Evolutionary conservation across 345 rosid species (phyloP).

Genomic region (Cardamine occulta): DNA sequence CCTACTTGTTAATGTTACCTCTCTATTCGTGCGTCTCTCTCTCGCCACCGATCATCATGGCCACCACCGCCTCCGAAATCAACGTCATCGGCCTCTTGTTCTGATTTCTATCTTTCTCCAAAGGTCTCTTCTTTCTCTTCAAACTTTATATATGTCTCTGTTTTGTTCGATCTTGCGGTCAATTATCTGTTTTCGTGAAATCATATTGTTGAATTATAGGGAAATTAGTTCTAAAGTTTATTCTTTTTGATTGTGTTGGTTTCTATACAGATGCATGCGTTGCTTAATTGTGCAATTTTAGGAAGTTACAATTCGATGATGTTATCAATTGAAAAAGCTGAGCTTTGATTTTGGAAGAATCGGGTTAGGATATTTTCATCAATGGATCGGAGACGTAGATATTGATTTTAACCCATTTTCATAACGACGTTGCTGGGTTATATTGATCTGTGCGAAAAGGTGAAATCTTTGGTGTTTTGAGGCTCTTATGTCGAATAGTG

Average conservation of each 20-base stretch:
- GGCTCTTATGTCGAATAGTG: slow-evolving; percentile 34
- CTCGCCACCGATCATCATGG: slow-evolving; percentile 39
- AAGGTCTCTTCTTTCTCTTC: slow-evolving; percentile 20
- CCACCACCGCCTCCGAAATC: slow-evolving; percentile 31
- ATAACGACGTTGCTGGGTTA: slow-evolving; percentile 1
- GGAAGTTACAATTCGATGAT: slow-evolving; percentile 7
- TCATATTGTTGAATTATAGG: background rate
- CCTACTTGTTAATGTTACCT: slow-evolving; percentile 25
- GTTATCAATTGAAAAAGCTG: slow-evolving; percentile 16
- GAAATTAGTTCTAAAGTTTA: slow-evolving; percentile 8
- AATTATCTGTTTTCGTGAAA: slow-evolving; percentile 10
- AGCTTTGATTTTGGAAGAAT: slow-evolving; percentile 11
- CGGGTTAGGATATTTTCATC: slow-evolving; percentile 19
- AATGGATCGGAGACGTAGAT: slow-evolving; percentile 22
- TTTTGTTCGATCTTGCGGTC: slow-evolving; percentile 19
- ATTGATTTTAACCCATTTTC: background rate
- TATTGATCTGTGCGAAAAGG: slow-evolving; percentile 21
- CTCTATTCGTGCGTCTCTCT: slow-evolving; percentile 18
- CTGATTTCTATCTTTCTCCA: slow-evolving; percentile 24
- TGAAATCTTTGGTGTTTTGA: slow-evolving; percentile 15
- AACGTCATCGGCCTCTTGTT: slow-evolving; percentile 21
- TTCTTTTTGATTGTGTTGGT: background rate
- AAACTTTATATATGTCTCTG: background rate
- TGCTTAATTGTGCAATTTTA: slow-evolving; percentile 6
- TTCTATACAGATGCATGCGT: slow-evolving; percentile 41